Base-by-base conservation (phyloP, 805 yeast species). In the Jamesozyma rosinii region DNA sequence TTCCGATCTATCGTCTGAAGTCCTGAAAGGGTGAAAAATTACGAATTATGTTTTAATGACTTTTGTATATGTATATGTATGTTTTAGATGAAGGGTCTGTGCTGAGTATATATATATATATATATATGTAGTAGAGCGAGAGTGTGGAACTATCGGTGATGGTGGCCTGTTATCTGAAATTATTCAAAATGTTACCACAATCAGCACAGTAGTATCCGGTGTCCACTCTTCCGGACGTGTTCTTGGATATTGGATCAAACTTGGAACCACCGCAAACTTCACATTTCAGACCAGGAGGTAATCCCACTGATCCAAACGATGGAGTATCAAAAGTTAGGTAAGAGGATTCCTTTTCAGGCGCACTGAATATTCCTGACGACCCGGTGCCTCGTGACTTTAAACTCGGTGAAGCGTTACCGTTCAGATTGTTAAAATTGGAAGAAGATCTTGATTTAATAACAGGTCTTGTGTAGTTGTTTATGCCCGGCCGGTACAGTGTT, bases 171-270 rank as follows among this genome's bases (percentile, higher is more conserved):
- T 39, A 52, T 24, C 57, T 47, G 22, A 52, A 49, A 21, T 47
- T 52, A 27, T 48, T 52, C 5, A 50, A 38, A 5, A 48, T 34
- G 6, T 44, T 48, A 11, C 53, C 53, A 36, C 53, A 50, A 38
- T 50, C 53, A 6, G 17, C 24, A 35, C 53, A 50, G 18, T 42
- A 46, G 21, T 44, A 40, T 5, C 45, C 42, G 9, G 26, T 38
- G 9, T 45, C 42, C 4, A 37, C 19, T 18, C 40, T 45, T 18
- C 41, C 37, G 20, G 29, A 11, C n/a, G 31, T 15, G 13, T 27
- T 40, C 27, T 37, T 41, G 4, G 48, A 40, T n/a, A 44, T 35
- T 3, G 46, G 40, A 37, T 44, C 48, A 33, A 49, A 49, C 8
- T 35, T 37, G 3, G 41, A 37, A 20, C 51, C 49, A 18, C 42